Evolutionary conservation across 2,329 filamentous ascomycete genomes (phyloP).

Genomic region (Ambrosiella beaveri): DNA sequence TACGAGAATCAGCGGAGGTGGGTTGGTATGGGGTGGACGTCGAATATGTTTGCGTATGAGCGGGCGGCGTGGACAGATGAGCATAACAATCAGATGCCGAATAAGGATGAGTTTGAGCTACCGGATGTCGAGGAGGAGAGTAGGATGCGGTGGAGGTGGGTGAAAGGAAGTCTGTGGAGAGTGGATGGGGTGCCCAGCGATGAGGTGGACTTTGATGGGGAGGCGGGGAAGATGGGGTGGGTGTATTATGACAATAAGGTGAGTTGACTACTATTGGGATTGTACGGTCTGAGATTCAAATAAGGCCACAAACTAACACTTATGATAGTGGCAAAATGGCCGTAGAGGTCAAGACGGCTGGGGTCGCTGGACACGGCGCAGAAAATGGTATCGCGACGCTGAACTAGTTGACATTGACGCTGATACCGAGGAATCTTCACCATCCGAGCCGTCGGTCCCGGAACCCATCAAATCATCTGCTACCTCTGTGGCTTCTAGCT

Average conservation of each 20-base stretch:
- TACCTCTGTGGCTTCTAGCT: background rate
- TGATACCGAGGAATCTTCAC: background rate
- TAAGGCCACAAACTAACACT: background rate
- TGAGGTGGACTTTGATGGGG: conserved; percentile 35
- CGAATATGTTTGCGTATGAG: conserved; percentile 79
- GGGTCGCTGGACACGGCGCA: conserved; percentile 79
- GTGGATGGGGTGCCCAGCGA: conserved; percentile 51
- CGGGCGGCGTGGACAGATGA: conserved; percentile 89
- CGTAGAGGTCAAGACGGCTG: conserved; percentile 74
- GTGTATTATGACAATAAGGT: conserved; percentile 98
- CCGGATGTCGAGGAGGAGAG: conserved; percentile 44
- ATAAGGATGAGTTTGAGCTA: conserved; percentile 51
- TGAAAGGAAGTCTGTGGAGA: conserved; percentile 66
- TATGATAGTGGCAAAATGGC: conserved; percentile 65
- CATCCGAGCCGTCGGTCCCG: background rate
- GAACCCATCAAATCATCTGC: background rate
- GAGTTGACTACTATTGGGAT: conserved; percentile 15
- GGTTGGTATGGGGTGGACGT: conserved; percentile 90
- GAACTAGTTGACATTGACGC: conserved; percentile 63
- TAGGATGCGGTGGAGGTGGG: conserved; percentile 54
- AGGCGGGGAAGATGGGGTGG: conserved; percentile 62
- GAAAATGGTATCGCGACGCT: conserved; percentile 94
- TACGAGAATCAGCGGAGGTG: conserved; percentile 94
- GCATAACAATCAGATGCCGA: conserved; percentile 64
- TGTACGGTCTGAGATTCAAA: background rate